Evolutionary conservation across 192 early-diverging fungal genomes (phyloP), one percentile per base, ranked within the genome.

Genomic region (Spizellomyces sp.): DNA sequence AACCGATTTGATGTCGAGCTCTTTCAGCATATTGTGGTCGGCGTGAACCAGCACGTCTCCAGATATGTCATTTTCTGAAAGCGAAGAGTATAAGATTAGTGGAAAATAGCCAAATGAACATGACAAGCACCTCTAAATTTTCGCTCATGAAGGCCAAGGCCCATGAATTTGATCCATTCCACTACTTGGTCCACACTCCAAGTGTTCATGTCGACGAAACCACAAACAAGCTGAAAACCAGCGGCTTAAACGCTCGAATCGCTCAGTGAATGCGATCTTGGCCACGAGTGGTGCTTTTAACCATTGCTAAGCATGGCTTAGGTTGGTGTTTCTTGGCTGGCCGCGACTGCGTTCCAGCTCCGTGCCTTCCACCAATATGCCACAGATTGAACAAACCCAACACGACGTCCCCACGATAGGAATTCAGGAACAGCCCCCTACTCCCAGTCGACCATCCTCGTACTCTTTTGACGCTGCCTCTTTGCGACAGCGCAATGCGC

Each of bases 1-100:
- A 14, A 98, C 87, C 3, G 94, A 91, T 56, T 80, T 81, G 54
- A 99, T 87, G 6, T 88, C 90, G 59, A 99, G 77, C 69, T 96
- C 95, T 77, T 91, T 93, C 64, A 99, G 83, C 45, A 96, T 86
- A 55, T 90, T 92, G 79, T 98, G 94, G 79, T 96, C 93, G 17
- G 96, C 88, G 74, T 92, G 88, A 45, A 94, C 78, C 5, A 99
- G 84, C 6, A 94, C 81, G 56, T 95, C 93, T 61, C 96, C 96
- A 27, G 90, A 91, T 69, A 99, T 95, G 19, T 86, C 86, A 77
- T 98, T 90, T 62, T 96, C 96, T 42, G 14, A 27, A 64, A n/a
- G 15, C 15, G 15, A 12, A 4, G 45, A 12, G 45, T 5, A 12
- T 27, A 68, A 58, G 27, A 6, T 7, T 41, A n/a, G 5, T 5